Conservation (phyloP, 164 flowering plant genomes). For the Aristolochia contorta region DNA sequence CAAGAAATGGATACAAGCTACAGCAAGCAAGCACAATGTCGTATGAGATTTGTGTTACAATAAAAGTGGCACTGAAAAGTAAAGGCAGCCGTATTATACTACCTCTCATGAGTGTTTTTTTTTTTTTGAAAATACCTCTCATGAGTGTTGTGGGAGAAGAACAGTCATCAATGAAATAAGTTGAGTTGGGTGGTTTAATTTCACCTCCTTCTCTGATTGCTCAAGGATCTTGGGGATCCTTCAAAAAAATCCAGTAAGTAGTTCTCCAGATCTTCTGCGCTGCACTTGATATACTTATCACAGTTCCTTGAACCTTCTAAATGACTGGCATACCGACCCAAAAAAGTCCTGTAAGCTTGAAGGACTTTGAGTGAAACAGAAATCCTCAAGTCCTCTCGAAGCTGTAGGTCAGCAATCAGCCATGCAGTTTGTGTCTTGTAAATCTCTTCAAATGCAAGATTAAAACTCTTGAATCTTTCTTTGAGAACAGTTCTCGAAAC, state of each 20-base stretch:
- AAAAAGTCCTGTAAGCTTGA: conserved; percentile 61
- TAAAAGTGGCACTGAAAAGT: too few species aligned
- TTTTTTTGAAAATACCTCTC: too few species aligned
- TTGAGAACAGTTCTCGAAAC: conserved; percentile 37
- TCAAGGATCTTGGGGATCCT: conserved; percentile 48
- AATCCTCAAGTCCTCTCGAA: conserved; percentile 68
- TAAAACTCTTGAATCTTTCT: conserved; percentile 51
- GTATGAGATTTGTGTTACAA: too few species aligned
- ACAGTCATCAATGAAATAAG: too few species aligned
- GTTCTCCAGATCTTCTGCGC: conserved; percentile 53
- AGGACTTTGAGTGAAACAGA: conserved; percentile 57
- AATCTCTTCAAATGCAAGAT: conserved; percentile 67
- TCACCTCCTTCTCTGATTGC: conserved; percentile 23
- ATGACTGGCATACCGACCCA: conserved; percentile 38
- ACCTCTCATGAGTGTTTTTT: too few species aligned
- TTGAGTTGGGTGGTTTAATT: background rate
- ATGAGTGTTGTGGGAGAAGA: too few species aligned
- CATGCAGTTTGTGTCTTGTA: conserved; percentile 66
- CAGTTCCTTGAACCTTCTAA: conserved; percentile 16
- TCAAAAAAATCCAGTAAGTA: conserved; percentile 57
- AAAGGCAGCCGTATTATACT: too few species aligned
- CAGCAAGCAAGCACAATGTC: too few species aligned
- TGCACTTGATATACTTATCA: conserved; percentile 60
- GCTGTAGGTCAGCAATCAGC: conserved; percentile 46
- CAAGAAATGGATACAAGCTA: too few species aligned